Evolutionary conservation across 805 yeast genomes (phyloP).

Genomic region (Candida nanaspora): DNA sequence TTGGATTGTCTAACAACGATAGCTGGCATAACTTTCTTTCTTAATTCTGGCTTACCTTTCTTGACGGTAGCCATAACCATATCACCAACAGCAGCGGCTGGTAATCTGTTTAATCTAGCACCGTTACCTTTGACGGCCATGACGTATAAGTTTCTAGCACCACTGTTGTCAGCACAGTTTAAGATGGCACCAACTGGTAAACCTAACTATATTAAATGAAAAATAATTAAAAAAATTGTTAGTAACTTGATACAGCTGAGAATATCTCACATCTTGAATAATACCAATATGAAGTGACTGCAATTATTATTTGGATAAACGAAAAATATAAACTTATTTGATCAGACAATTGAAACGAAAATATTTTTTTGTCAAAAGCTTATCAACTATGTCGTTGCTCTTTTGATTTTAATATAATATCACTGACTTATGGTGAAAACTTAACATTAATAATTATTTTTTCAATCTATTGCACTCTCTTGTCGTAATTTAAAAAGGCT

Average conservation of each 20-base stretch:
- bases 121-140: slow-evolving; percentile 98
- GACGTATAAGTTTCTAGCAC: slow-evolving; percentile 99
- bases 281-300: too few relatives aligned
- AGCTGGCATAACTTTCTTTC: slow-evolving; percentile 99
- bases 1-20: slow-evolving; percentile 98
- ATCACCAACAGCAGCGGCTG: slow-evolving; percentile 99
- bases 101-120: slow-evolving; percentile 99
- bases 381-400: too few relatives aligned
- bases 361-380: too few relatives aligned
- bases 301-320: too few relatives aligned
- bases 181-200: slow-evolving; percentile 99
- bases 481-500: too few relatives aligned
- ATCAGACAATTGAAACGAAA: too few relatives aligned
- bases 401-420: too few relatives aligned
- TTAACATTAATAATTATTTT: too few relatives aligned
- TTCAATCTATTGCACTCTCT: too few relatives aligned
- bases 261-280: too few relatives aligned
- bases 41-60: slow-evolving; percentile 99
- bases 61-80: slow-evolving; percentile 99
- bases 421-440: too few relatives aligned
- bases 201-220: slow-evolving; percentile 69
- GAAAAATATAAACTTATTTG: too few relatives aligned
- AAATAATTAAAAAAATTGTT: slow-evolving; percentile 5
- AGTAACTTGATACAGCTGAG: slow-evolving; percentile 10
- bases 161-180: slow-evolving; percentile 99